A percentile compares a stretch with the other conserved stretches of the same genome.
Conservation (phyloP, 139 green algal species). For the Picocystis salinarum region DNA sequence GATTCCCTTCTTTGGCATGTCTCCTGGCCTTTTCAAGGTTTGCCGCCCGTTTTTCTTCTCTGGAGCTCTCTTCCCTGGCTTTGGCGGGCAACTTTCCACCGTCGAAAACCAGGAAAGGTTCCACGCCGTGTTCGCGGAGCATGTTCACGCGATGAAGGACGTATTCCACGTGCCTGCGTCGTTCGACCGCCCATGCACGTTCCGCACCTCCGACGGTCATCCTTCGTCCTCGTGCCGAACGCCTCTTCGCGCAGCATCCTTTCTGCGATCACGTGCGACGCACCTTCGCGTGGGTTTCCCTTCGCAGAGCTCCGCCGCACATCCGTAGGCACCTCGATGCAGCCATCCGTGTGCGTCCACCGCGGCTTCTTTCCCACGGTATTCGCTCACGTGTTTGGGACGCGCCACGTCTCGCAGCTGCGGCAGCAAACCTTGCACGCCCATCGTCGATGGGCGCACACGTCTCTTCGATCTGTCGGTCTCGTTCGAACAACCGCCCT, state of each 20-base stretch:
- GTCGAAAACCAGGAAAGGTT: slow-evolving; percentile 83
- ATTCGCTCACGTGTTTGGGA: slow-evolving; percentile 42
- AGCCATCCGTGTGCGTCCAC: slow-evolving; percentile 89
- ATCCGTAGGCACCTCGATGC: slow-evolving; percentile 74
- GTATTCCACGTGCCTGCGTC: slow-evolving; percentile 58
- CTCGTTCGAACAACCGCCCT: too few species aligned
- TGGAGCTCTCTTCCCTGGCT: slow-evolving; percentile 44
- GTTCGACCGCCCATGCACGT: too few species aligned
- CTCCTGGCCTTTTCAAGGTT: slow-evolving; percentile 25
- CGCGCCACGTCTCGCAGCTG: slow-evolving; percentile 46
- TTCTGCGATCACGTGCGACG: background rate
- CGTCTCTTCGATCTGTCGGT: background rate
- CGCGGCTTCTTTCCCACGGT: slow-evolving; percentile 52
- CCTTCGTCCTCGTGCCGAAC: background rate
- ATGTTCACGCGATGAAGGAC: slow-evolving; percentile 65
- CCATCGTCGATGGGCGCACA: slow-evolving; percentile 32
- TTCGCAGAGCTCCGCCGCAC: slow-evolving; percentile 63
- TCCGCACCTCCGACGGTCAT: background rate
- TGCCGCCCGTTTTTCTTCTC: background rate
- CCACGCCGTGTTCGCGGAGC: slow-evolving; percentile 44
- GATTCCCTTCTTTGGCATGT: slow-evolving; percentile 47
- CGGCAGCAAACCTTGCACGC: slow-evolving; percentile 63
- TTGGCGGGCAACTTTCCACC: slow-evolving; percentile 79
- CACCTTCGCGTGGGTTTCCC: slow-evolving; percentile 48
- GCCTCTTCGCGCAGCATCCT: slow-evolving; percentile 5